Conservation (phyloP, 306 rosid genomes). For the Prunus fruticosa region DNA sequence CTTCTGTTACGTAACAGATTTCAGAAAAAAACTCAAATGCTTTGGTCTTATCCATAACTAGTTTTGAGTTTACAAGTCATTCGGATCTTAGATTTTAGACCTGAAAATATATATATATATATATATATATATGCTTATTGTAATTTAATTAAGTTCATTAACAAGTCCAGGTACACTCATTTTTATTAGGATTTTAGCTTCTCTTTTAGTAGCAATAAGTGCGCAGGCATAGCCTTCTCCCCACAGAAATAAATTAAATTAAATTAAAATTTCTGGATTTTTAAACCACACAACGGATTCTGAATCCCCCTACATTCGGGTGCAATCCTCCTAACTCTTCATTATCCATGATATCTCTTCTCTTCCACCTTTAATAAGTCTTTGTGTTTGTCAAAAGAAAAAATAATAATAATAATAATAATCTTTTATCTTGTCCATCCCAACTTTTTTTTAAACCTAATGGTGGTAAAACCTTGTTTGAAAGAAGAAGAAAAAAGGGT, state of each 20-base stretch:
- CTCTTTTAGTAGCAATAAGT: not conserved
- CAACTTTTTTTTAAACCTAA: too few relatives aligned
- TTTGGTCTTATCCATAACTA: not conserved
- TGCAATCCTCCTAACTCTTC: not conserved
- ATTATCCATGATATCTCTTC: not conserved
- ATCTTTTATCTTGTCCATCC: too few relatives aligned
- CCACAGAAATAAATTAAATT: too few relatives aligned
- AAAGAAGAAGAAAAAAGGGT: too few relatives aligned
- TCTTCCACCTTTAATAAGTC: not conserved
- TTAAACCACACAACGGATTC: not conserved
- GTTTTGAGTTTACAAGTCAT: not conserved
- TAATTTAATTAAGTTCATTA: not conserved
- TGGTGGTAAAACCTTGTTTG: too few relatives aligned
- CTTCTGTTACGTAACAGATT: not conserved
- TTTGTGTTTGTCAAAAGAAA: not conserved
- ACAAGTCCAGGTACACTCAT: not conserved
- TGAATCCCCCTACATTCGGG: not conserved
- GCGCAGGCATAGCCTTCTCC: too few relatives aligned
- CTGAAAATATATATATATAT: not conserved
- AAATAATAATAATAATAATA: too few relatives aligned
- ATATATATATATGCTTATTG: not conserved
- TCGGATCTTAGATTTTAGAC: conserved; percentile 2
- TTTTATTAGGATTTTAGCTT: not conserved
- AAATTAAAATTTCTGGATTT: too few relatives aligned
- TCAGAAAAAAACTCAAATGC: not conserved